Evolutionary conservation across 768 basidiomycete genomes (phyloP), one percentile per base, ranked within the genome.

Genomic region (Mycena kentingensis): DNA sequence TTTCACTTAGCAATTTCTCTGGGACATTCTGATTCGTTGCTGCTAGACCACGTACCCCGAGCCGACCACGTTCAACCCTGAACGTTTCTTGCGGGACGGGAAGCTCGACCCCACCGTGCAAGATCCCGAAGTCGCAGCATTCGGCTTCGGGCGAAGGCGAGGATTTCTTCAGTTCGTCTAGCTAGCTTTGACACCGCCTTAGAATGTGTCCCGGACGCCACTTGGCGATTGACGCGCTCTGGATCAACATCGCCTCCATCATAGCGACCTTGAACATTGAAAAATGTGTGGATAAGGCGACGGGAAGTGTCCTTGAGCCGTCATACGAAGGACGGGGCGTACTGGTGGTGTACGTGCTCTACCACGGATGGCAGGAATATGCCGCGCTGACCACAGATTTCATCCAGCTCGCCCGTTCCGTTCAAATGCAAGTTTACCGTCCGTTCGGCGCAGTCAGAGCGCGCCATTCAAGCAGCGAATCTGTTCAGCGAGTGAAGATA

Each of bases 1-100:
- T 34, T 6, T 26, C 19, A 15, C 36, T 31, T 10, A 19, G 42
- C n/a, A 8, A 12, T 21, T 6, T 11, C 19, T n/a, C 1, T 4
- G 15, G 10, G n/a, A 18, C 13, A 19, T 18, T 15, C 12, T 15
- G 4, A 10, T 22, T 4, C 1, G 26, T 4, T 16, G 3, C 4
- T 13, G 19, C 7, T 22, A 66, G 45, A 48, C 51, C 27, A 51
- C 57, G 5, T 77, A 75, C 45, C 68, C 70, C 2, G 59, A 71
- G n/a, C 72, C 75, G 18, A 59, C 65, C 12, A 44, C 61, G 8
- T 77, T 77, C 55, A 58, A 55, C 0, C 75, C 75, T 8, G 73
- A 75, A 32, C 64, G 76, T 19, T 77, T 71, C 46, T 51, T 73
- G 12, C 47, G 54, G 19, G 58, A 65, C 35, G 65, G 64, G 7